phyloP scores from a whole-genome alignment of 2,329 filamentous ascomycete species.

The Phyllosticta citriasiana region DNA sequence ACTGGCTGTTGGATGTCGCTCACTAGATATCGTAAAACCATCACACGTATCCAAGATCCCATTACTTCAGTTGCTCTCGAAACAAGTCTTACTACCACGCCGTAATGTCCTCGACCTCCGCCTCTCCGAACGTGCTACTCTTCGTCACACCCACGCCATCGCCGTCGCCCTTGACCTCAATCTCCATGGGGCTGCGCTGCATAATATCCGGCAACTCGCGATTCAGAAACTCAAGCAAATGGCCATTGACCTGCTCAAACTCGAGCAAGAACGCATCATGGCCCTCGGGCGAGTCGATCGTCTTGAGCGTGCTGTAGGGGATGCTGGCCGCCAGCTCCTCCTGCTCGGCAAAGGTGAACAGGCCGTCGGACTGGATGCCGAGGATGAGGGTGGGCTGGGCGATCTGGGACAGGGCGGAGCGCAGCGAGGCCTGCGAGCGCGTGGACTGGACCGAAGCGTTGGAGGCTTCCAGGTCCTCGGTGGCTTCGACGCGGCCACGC shows the following conservation, averaged over 20 bases:
- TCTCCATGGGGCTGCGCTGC: slow-evolving; percentile 40
- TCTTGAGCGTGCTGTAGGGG: slow-evolving; percentile 64
- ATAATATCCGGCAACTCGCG: slow-evolving; percentile 84
- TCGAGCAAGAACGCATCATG: slow-evolving; percentile 95
- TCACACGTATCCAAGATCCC: too few species aligned
- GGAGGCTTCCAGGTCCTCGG: slow-evolving; percentile 16
- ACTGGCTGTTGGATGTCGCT: too few species aligned
- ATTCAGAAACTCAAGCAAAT: slow-evolving; percentile 74
- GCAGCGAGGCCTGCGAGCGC: slow-evolving; percentile 29
- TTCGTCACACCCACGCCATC: slow-evolving; percentile 59
- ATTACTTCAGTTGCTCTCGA: too few species aligned
- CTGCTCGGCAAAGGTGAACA: slow-evolving; percentile 97
- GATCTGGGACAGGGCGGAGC: slow-evolving; percentile 69
- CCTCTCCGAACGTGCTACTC: slow-evolving; percentile 88
- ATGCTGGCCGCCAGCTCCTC: slow-evolving; percentile 80
- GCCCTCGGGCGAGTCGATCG: slow-evolving; percentile 87
- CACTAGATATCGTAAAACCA: too few species aligned
- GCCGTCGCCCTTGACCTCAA: slow-evolving; percentile 16
- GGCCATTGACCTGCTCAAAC: slow-evolving; percentile 91
- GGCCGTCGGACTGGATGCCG: slow-evolving; percentile 88
- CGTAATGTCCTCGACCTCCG: slow-evolving; percentile 91
- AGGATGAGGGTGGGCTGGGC: slow-evolving; percentile 84
- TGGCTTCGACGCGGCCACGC: slow-evolving; percentile 49
- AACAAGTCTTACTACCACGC: slow-evolving; percentile 55
- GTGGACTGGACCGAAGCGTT: slow-evolving; percentile 12